Percentiles rank a stretch among this genome's conserved stretches.
Conservation (phyloP, 495 filamentous ascomycete species). For the Penicillium steckii region DNA sequence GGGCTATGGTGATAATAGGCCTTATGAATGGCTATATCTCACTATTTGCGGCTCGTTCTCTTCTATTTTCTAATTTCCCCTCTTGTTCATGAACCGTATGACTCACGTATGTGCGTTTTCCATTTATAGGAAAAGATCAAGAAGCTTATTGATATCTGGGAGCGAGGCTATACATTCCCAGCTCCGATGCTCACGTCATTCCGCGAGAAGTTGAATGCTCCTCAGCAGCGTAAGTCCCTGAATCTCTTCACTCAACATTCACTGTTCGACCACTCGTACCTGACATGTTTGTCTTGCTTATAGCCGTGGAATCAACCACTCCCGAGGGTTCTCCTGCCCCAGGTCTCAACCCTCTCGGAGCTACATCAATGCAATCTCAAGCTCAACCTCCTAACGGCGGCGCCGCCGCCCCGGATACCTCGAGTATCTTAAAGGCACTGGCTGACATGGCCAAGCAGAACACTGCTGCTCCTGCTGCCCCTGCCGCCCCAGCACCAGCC, state of each 20-base stretch:
- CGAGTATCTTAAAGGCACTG: conserved; percentile 75
- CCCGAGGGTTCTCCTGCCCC: conserved; percentile 76
- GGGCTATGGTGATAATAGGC: not conserved
- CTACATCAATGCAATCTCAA: not conserved
- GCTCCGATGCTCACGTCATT: conserved; percentile 76
- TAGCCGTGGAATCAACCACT: conserved; percentile 70
- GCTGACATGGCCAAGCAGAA: conserved; percentile 86
- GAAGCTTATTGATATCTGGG: conserved; percentile 97
- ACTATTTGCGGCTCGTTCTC: not conserved
- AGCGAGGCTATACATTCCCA: conserved; percentile 90
- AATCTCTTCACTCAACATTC: not conserved
- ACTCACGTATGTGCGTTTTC: conserved; percentile 49
- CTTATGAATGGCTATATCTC: not conserved
- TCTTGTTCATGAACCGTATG: conserved; percentile 38
- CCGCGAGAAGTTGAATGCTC: conserved; percentile 75
- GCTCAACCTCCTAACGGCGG: conserved; percentile 38
- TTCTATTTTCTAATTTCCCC: conserved; percentile 5
- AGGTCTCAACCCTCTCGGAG: conserved; percentile 41
- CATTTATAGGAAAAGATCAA: conserved; percentile 86
- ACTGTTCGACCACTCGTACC: not conserved
- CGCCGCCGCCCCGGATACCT: conserved; percentile 54
- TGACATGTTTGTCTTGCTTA: not conserved
- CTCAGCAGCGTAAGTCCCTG: conserved; percentile 58
- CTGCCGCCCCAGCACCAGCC: conserved; percentile 46
- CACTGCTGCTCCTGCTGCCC: conserved; percentile 56